A percentile compares a stretch with the other conserved stretches of the same genome.
These are phyloP conservation scores for Monosporascus sp. DNA, from an alignment of 2,329 filamentous ascomycete species.

Conservation along the genomic window DNA sequence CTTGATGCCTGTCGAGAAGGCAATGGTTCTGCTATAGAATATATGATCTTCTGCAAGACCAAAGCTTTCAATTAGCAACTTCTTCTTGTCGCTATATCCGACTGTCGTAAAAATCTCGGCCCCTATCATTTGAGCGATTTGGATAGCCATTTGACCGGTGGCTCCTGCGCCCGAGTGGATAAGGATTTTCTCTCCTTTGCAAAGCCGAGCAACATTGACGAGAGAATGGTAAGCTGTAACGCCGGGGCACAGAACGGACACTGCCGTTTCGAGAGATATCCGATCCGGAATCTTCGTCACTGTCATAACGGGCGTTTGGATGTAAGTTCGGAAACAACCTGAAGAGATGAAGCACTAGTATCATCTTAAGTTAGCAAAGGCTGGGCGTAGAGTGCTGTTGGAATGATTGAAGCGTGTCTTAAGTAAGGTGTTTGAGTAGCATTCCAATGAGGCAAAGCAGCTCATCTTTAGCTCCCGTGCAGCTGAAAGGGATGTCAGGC, in stretches of 20 bases:
- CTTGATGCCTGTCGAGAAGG: slow-evolving; percentile 25
- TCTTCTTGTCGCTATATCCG: slow-evolving; percentile 24
- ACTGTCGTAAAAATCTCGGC: slow-evolving; percentile 30
- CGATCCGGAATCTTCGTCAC: slow-evolving; percentile 8
- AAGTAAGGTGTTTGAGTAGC: no score
- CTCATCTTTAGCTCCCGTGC: no score
- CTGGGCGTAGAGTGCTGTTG: no score
- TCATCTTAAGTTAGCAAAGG: background rate
- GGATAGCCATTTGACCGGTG: slow-evolving; percentile 16
- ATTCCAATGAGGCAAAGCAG: no score
- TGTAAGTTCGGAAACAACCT: slow-evolving; percentile 16
- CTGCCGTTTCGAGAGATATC: slow-evolving; percentile 8
- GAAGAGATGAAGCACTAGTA: slow-evolving; percentile 1
- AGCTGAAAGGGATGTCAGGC: background rate
- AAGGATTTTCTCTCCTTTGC: slow-evolving; percentile 17
- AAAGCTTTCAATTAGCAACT: slow-evolving; percentile 26
- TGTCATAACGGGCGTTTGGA: slow-evolving; percentile 5
- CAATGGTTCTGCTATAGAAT: slow-evolving; percentile 25
- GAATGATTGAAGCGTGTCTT: no score
- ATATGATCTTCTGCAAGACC: slow-evolving; percentile 27
- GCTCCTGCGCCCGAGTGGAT: slow-evolving; percentile 19
- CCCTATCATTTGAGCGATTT: slow-evolving; percentile 11
- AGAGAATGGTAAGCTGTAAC: slow-evolving; percentile 26
- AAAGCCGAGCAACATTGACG: slow-evolving; percentile 19
- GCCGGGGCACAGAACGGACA: slow-evolving; percentile 8